Evolutionary conservation across 805 yeast species (phyloP), one percentile per base, ranked within the genome.

Genomic region (Soucietia sequanensis): DNA sequence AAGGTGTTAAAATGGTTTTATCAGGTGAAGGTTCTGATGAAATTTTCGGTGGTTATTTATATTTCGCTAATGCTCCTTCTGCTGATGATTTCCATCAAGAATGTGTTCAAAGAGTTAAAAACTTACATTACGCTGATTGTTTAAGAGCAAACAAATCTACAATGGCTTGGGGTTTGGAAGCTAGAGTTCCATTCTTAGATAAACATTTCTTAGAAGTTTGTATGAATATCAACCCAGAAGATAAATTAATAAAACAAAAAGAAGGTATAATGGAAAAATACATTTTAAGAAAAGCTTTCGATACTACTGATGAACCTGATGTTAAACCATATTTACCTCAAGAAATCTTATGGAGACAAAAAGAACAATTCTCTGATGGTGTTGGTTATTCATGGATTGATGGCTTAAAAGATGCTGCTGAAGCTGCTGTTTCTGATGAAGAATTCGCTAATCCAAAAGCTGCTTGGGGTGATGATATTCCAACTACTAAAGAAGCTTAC

Each of bases 111-210:
- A 80, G 99, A 65, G 97, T 93, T 53, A 88, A 93, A 76, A 90
- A 93, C 91, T 76, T 93, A 68, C 96, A 93, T 68, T 81, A 81
- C 51, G 88, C 98, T 43, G 99, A 93, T 72, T 91, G 98, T 74
- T 72, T 93, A 62, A 84, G 99, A 68, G 99, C 99, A 47, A 93
- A 93, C 85, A 93, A 93, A 72, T 90, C 97, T 22, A 93, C 99
- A 40, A 87, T 93, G 96, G 98, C 99, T 28, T 93, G 99, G 99
- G 99, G 99, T 65, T 78, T 93, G 46, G 99, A 93, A 72, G 99
- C 99, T 43, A 85, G 99, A 71, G 99, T 93, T 50, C 99, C 99
- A 50, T 93, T 93, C 85, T 78, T 93, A 70, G 99, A 93, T 70
- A 86, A 81, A 71, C 76, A 81, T 61, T 93, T 93, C 78, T 72